Evolutionary conservation across 306 rosid genomes (phyloP), one percentile per base, ranked within the genome.

Genomic region (Quercus dentata): DNA sequence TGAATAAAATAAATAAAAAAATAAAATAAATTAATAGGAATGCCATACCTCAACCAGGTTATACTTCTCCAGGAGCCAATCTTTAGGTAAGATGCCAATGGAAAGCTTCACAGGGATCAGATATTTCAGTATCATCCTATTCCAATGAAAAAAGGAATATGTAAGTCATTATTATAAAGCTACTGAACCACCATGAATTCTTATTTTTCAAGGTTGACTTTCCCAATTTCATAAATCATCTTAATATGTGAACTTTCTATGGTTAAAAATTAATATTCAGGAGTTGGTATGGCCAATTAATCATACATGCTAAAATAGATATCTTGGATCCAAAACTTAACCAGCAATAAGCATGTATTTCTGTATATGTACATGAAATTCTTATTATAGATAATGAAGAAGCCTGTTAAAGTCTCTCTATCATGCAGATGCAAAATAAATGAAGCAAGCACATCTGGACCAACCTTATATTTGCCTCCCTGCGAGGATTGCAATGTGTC

Each of bases 91-190:
- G 84, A 96, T 91, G 85, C 98, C 98, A 15, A 91, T 88, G 27
- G 99, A 96, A 85, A 96, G 97, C 97, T 96, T 93, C 84, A 91
- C 98, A 17, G 99, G 99, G 84, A 95, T 89, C 70, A 95, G 92
- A 89, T 91, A 91, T 78, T 95, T 95, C 44, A 95, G 89, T 80
- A 95, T 93, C 99, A 91, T 86, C 95, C 99, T 95, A 57, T 35
- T 70, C 73, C 73, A 82, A 71, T 31, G 35, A 35, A 78, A 87
- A 63, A 67, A 74, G 27, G 64, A 65, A 71, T 74, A 63, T 3
- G 68, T 58, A 57, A 85, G 87, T 41, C 46, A 41, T 8, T 8
- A 41, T 41, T 41, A 41, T 41, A 41, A 41, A 41, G 46, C 46
- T 41, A 41, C 9, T 41, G 12, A 41, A 41, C 46, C 11, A 41